phyloP scores from a whole-genome alignment of 495 filamentous ascomycete genomes.

The Hyaloscypha hepaticicola region DNA sequence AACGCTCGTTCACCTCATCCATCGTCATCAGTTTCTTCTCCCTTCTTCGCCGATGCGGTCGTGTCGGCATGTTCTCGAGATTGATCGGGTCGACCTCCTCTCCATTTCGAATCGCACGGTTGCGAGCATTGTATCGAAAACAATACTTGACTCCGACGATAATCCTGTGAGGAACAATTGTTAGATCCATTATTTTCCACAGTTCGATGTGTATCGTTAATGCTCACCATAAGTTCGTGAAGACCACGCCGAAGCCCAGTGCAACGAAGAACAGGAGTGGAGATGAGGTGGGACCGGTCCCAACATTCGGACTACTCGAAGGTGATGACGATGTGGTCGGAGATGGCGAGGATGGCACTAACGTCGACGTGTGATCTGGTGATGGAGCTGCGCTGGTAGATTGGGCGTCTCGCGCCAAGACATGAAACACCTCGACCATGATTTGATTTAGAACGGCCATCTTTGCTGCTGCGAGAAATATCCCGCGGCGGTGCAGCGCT shows the following conservation, averaged over 20 bases:
- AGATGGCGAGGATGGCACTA: background rate
- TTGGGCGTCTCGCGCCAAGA: slow-evolving; percentile 19
- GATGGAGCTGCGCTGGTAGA: slow-evolving; percentile 1
- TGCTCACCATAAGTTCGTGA: slow-evolving; percentile 94
- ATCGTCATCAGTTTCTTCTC: slow-evolving; percentile 99
- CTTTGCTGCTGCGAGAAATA: background rate
- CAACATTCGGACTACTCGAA: background rate
- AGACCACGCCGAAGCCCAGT: slow-evolving; percentile 95
- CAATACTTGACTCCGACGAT: slow-evolving; percentile 99
- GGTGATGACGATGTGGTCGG: slow-evolving; percentile 8
- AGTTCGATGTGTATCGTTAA: background rate
- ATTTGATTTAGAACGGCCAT: slow-evolving; percentile 28
- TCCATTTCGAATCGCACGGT: slow-evolving; percentile 72
- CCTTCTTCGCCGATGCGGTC: slow-evolving; percentile 70
- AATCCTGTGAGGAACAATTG: slow-evolving; percentile 62
- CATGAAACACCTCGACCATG: slow-evolving; percentile 23
- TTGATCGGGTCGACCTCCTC: slow-evolving; percentile 90
- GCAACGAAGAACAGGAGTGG: slow-evolving; percentile 97
- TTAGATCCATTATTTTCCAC: slow-evolving; percentile 17
- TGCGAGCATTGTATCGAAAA: slow-evolving; percentile 95
- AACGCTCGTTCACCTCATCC: slow-evolving; percentile 97
- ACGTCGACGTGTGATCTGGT: background rate
- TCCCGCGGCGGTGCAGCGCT: background rate
- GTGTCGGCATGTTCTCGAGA: slow-evolving; percentile 72
- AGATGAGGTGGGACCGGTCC: slow-evolving; percentile 67